A percentile compares a stretch with the other conserved stretches of the same genome.
phyloP scores from a whole-genome alignment of 2,329 filamentous ascomycete genomes.

The Pseudogymnoascus sp. region DNA sequence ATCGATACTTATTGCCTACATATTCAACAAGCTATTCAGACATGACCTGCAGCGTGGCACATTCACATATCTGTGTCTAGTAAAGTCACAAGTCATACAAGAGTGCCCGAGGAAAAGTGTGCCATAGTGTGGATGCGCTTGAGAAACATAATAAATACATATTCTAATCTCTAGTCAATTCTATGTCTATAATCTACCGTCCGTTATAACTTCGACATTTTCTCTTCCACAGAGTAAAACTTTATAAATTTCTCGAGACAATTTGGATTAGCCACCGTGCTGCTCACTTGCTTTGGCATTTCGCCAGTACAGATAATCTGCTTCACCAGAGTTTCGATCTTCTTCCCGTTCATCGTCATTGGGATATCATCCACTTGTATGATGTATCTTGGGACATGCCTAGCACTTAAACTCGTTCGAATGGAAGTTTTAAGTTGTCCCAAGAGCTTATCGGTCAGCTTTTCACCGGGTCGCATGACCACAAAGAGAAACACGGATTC shows the following conservation, averaged over 20 bases:
- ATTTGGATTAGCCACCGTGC: conserved; percentile 7
- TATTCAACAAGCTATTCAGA: background rate
- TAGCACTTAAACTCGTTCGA: conserved; percentile 4
- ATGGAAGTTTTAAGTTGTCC: conserved; percentile 22
- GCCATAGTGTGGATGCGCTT: background rate
- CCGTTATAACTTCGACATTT: conserved; percentile 4
- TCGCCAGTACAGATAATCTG: conserved; percentile 10
- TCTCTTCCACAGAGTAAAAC: conserved; percentile 8
- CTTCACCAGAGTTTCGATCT: conserved; percentile 12
- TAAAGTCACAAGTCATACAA: background rate
- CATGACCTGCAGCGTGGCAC: background rate
- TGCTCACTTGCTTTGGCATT: conserved; percentile 10
- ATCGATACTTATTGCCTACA: background rate
- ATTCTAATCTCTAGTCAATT: background rate
- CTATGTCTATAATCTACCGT: background rate
- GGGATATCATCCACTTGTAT: background rate
- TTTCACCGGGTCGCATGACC: conserved; percentile 15
- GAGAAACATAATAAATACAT: background rate
- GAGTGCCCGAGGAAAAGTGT: background rate
- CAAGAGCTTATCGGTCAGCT: conserved; percentile 21
- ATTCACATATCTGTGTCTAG: no score
- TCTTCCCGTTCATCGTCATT: conserved; percentile 10
- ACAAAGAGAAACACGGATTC: conserved; percentile 23
- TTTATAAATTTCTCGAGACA: conserved; percentile 8
- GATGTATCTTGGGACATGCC: conserved; percentile 4